These are phyloP conservation scores for Lactarius quietus DNA, from an alignment of 768 basidiomycete species.

Conservation along the genomic window DNA sequence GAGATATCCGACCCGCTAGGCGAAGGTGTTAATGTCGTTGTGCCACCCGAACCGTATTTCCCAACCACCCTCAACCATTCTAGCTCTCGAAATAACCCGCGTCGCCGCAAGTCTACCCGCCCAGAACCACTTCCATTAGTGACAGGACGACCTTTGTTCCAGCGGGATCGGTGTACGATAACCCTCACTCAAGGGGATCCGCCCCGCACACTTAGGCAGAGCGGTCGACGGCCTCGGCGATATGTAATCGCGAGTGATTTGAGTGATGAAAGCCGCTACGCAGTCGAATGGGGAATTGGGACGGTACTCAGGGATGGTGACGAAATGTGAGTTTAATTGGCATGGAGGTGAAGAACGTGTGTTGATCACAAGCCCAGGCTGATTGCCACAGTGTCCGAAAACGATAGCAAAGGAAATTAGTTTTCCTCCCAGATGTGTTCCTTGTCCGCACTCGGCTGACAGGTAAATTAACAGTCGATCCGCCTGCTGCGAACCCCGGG, in stretches of 20 bases:
- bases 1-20: conserved; percentile 76
- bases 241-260: conserved; percentile 95
- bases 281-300: conserved; percentile 97
- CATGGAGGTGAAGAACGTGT: not conserved
- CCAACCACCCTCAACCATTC: conserved; percentile 61
- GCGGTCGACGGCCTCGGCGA: conserved; percentile 52
- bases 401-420: conserved; percentile 76
- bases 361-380: conserved; percentile 42
- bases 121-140: conserved; percentile 62
- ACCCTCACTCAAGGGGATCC: conserved; percentile 85
- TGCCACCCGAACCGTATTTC: conserved; percentile 81
- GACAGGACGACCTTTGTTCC: conserved; percentile 79
- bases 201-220: conserved; percentile 44
- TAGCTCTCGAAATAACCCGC: conserved; percentile 34
- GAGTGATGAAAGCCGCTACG: conserved; percentile 91
- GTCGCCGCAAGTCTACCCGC: conserved; percentile 58
- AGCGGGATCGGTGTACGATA: conserved; percentile 90
- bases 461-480: conserved; percentile 49
- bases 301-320: conserved; percentile 95
- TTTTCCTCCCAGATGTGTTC: conserved; percentile 9
- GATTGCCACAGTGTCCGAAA: conserved; percentile 88
- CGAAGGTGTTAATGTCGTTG: conserved; percentile 87
- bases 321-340: conserved; percentile 53
- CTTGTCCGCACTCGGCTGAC: conserved; percentile 2
- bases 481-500: conserved; percentile 60